Conservation (phyloP, 495 filamentous ascomycete genomes). For the Halenospora varia region DNA sequence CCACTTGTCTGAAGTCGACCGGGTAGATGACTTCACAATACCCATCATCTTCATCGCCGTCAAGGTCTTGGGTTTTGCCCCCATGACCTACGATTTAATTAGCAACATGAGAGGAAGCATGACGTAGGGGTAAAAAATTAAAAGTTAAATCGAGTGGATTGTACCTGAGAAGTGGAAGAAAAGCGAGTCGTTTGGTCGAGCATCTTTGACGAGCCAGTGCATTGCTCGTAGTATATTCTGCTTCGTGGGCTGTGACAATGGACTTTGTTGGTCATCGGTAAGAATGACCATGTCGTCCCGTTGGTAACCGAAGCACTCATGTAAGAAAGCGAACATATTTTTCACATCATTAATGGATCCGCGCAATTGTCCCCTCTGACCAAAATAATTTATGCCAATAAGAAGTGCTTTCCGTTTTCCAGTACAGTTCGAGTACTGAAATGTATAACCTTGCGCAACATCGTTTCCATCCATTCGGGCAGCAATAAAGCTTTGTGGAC, state of each 20-base stretch:
- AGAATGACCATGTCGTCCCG: conserved; percentile 97
- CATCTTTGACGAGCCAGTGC: conserved; percentile 98
- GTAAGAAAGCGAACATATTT: conserved; percentile 92
- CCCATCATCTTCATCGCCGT: conserved; percentile 91
- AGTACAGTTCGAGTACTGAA: conserved; percentile 89
- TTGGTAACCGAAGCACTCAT: conserved; percentile 88
- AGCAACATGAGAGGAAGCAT: conserved; percentile 7
- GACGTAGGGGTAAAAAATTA: too few species aligned
- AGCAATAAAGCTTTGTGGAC: conserved; percentile 56
- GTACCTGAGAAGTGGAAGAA: conserved; percentile 98
- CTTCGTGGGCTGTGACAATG: conserved; percentile 97
- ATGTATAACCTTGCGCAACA: conserved; percentile 73
- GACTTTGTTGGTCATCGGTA: conserved; percentile 95
- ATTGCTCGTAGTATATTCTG: conserved; percentile 94
- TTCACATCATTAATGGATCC: conserved; percentile 98
- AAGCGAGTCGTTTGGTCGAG: conserved; percentile 87
- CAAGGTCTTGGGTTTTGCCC: conserved; percentile 92
- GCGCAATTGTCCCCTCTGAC: conserved; percentile 83
- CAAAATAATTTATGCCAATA: conserved; percentile 98
- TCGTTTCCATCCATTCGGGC: conserved; percentile 61
- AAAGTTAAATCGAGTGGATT: conserved; percentile 30
- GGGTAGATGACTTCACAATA: conserved; percentile 99
- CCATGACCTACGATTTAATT: conserved; percentile 66
- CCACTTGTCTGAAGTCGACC: conserved; percentile 84
- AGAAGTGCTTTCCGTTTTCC: conserved; percentile 88